Percentiles rank a stretch among this genome's conserved stretches.
phyloP scores from a whole-genome alignment of 2,329 filamentous ascomycete species.

The Rhynchosporium graminicola region DNA sequence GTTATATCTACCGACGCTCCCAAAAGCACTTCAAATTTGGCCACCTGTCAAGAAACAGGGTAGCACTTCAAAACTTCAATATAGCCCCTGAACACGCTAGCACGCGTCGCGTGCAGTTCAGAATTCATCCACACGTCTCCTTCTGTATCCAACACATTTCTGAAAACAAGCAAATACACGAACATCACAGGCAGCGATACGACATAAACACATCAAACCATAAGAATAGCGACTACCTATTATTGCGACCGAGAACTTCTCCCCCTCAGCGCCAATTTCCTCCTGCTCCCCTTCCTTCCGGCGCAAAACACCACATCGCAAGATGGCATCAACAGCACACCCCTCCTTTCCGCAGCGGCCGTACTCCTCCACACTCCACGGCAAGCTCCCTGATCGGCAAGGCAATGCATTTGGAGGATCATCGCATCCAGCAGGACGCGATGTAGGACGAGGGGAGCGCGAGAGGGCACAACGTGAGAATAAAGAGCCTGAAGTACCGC shows the following conservation, averaged over 20 bases:
- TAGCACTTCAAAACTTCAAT: neutral
- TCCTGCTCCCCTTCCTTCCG: neutral
- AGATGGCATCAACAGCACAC: constrained; percentile 50
- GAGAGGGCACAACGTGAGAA: constrained; percentile 33
- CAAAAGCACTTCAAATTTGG: no score
- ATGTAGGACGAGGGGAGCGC: constrained; percentile 42
- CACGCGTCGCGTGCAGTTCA: neutral
- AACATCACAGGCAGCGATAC: neutral
- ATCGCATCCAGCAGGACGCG: constrained; percentile 44
- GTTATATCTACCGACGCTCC: no score
- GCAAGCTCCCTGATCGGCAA: constrained; percentile 52
- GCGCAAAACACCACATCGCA: neutral
- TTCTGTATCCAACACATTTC: constrained; percentile 17
- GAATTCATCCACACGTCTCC: constrained; percentile 1
- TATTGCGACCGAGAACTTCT: neutral
- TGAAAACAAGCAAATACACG: constrained; percentile 8
- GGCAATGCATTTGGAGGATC: constrained; percentile 42
- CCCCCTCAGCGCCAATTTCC: neutral
- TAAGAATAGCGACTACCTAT: neutral
- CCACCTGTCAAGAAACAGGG: no score
- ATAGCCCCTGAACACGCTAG: neutral
- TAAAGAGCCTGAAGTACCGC: constrained; percentile 27
- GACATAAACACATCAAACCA: neutral
- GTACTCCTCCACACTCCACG: constrained; percentile 45
- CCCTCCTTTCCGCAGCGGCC: constrained; percentile 52